Base-by-base conservation (phyloP, 140 eudicot genomes). In the Bidens hawaiensis region DNA sequence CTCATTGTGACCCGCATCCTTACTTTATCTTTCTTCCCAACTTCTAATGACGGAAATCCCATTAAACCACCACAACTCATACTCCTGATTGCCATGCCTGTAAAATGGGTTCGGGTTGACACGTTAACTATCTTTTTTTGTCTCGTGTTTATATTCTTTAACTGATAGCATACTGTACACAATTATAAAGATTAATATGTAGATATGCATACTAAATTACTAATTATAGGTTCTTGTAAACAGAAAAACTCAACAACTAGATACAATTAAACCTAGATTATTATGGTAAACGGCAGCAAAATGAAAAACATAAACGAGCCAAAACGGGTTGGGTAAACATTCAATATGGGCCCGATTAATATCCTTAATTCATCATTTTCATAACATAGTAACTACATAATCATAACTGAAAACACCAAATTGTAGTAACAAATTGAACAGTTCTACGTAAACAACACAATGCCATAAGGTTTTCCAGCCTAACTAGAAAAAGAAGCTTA, bases 1-100 rank as follows among this genome's bases (percentile, higher is more conserved):
- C 94, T 81, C 90, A 83, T 83, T 13, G 69, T 67, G 40, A 82
- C 56, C 18, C 51, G 62, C 62, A 69, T 71, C 15, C 22, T 49
- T 24, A 30, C 58, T 52, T 47, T 41, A 1, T 34, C 31, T 2
- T 48, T 30, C 16, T 64, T 28, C 55, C 46, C 62, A 27, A 45
- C 28, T 11, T 57, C 54, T 31, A 73, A 36, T 36, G 36, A 45
- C 1, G 47, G 15, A 45, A 53, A n/a, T 63, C 38, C 43, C 31
- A 22, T 14, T 6, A 23, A 64, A 22, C 47, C n/a, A 42, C 65
- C 53, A 17, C 3, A 70, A 17, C 38, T 61, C 23, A 24, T 23
- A 31, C 71, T 64, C 64, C 42, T 43, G 19, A 65, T 43, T 46
- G 67, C 62, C 65, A 72, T 72, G 43, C 33, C 12, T 12, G 61